These are phyloP conservation scores for Aspergillus steynii DNA, from an alignment of 495 filamentous ascomycete species.

Conservation along the genomic window DNA sequence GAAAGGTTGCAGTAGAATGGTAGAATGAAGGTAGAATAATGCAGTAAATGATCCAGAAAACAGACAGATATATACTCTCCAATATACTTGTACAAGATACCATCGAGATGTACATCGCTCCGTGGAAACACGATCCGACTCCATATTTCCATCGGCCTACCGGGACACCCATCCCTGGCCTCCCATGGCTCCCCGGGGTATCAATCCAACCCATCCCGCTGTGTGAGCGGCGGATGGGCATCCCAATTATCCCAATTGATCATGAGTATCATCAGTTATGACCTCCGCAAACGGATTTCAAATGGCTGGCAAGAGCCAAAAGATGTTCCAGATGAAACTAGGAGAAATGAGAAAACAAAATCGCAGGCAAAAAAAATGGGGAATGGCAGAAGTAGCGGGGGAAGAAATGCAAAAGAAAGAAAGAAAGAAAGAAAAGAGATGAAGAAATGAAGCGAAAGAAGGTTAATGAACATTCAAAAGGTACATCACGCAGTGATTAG, in stretches of 20 bases:
- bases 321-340: constrained; percentile 9
- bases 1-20: too few species aligned
- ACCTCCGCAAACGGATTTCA: constrained; percentile 13
- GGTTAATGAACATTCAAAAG: background rate
- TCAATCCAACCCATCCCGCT: constrained; percentile 2
- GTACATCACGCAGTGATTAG: constrained; percentile 27
- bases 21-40: too few species aligned
- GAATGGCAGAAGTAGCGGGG: too few species aligned
- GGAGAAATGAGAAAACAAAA: constrained; percentile 12
- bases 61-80: too few species aligned
- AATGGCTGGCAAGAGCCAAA: constrained; percentile 8
- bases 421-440: constrained; percentile 12
- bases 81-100: too few species aligned
- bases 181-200: background rate
- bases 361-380: background rate
- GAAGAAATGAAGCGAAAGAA: constrained; percentile 2
- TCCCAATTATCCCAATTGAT: constrained; percentile 17
- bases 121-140: too few species aligned
- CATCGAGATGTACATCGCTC: too few species aligned
- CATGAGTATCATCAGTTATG: constrained; percentile 24
- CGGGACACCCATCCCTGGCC: too few species aligned
- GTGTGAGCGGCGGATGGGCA: background rate
- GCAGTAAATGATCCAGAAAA: too few species aligned
- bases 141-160: too few species aligned
- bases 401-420: constrained; percentile 6